Evolutionary conservation across 495 filamentous ascomycete genomes (phyloP).

Genomic region (Evansstolkia leycettana): DNA sequence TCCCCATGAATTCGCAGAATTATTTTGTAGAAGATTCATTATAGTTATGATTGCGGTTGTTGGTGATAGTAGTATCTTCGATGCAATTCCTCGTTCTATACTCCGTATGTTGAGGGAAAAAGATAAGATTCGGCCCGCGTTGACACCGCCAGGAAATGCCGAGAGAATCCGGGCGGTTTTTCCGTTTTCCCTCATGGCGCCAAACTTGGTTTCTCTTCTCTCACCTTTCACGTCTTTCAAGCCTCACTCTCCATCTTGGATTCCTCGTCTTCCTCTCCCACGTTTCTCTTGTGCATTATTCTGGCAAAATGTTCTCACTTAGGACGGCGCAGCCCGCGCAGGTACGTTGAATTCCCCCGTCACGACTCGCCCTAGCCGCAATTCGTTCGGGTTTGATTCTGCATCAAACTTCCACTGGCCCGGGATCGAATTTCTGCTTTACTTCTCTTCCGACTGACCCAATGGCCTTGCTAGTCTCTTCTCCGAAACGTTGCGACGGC

Average conservation of each 20-base stretch:
- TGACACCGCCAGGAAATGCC: slow-evolving; percentile 19
- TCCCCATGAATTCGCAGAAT: no score
- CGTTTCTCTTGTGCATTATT: slow-evolving; percentile 5
- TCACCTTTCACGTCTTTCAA: slow-evolving; percentile 6
- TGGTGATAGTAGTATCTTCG: no score
- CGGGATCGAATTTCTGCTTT: slow-evolving; percentile 2
- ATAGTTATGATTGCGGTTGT: no score
- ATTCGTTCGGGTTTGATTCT: not conserved
- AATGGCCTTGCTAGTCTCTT: slow-evolving; percentile 21
- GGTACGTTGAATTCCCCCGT: slow-evolving; percentile 12
- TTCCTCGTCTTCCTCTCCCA: slow-evolving; percentile 1
- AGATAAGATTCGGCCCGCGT: slow-evolving; percentile 17
- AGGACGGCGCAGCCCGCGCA: slow-evolving; percentile 20
- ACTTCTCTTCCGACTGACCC: slow-evolving; percentile 3
- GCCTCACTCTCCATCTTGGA: not conserved
- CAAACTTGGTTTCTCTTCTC: slow-evolving; percentile 3
- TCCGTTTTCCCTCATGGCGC: slow-evolving; percentile 16
- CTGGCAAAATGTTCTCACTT: slow-evolving; percentile 18
- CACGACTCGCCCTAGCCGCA: slow-evolving; percentile 1
- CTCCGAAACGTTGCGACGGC: slow-evolving; percentile 27
- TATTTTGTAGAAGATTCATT: no score
- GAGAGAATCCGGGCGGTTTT: slow-evolving; percentile 34
- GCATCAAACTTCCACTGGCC: slow-evolving; percentile 9
- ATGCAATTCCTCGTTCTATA: no score
- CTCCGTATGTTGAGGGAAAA: no score